Evolutionary conservation across 805 yeast species (phyloP), one percentile per base, ranked within the genome.

Genomic region (Metschnikowia lachancei): DNA sequence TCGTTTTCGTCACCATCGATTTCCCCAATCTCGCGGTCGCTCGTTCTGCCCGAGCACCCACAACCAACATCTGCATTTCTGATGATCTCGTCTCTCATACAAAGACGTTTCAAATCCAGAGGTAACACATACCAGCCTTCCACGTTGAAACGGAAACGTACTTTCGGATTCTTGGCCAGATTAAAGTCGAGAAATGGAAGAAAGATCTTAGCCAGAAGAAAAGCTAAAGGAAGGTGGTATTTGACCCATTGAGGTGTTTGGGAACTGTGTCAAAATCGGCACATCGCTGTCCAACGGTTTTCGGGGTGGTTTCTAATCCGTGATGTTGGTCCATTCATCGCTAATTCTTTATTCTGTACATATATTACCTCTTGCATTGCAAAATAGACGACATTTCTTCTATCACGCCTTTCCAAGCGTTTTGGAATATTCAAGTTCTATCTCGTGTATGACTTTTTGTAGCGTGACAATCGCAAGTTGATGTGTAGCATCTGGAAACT

Each of bases 101-200:
- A 80, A 56, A 69, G 61, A 65, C 68, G 97, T 75, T 84, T 91
- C 85, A 83, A 88, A 63, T 75, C 92, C 32, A 82, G 96, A 70
- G 98, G 99, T 67, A 86, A 88, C 70, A 88, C 96, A 16, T 92
- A 85, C 68, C 97, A 92, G 68, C 99, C 99, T 43, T 84, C 89
- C 51, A 89, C 95, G 4, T 72, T 88, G 53, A 88, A 87, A 64
- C 79, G 98, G 65, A 94, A 94, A 74, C 83, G 96, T 66, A 82
- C 86, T 29, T 76, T 86, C 47, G 99, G 99, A 0, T 94, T 91
- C 59, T 74, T 94, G 63, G 89, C 95, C 11, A 81, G 97, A 63
- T 78, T 85, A 67, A 81, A 83, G 61, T 69, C 85, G 6, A 79
- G 76, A 57, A 76, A 80, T 31, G 97, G 97, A 7, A 79, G 92